Percentiles rank a stretch among this genome's conserved stretches.
phyloP scores from a whole-genome alignment of 441 rosid genomes.

The Erodium chrysanthum region DNA sequence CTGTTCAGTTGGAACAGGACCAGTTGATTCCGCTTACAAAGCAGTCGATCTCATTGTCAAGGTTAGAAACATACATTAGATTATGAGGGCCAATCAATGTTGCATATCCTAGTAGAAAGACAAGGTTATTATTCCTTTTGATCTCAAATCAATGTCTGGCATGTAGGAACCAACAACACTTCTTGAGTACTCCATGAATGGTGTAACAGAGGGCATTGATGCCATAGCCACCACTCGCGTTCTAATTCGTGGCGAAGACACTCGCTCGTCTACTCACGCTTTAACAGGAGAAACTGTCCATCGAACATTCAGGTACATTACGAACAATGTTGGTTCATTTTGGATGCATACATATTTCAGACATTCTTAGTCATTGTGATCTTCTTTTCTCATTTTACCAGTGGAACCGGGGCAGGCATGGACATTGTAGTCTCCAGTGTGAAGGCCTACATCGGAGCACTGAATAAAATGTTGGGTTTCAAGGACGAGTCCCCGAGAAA shows the following conservation, averaged over 20 bases:
- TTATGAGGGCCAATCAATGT: no score
- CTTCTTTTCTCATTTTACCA: slow-evolving; percentile 17
- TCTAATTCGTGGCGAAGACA: slow-evolving; percentile 50
- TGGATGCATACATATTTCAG: neutral
- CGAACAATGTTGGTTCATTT: neutral
- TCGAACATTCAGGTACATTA: slow-evolving; percentile 57
- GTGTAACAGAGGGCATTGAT: slow-evolving; percentile 86
- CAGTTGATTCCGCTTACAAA: slow-evolving; percentile 89
- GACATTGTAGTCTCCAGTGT: slow-evolving; percentile 88
- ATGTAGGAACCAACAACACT: slow-evolving; percentile 57
- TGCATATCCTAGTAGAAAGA: no score
- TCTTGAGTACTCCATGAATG: slow-evolving; percentile 71
- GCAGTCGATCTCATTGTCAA: slow-evolving; percentile 82
- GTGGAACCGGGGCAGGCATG: slow-evolving; percentile 84
- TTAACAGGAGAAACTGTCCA: slow-evolving; percentile 41
- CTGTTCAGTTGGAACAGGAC: slow-evolving; percentile 76
- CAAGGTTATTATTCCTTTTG: no score
- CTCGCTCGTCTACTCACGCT: slow-evolving; percentile 35
- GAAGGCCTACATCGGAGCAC: slow-evolving; percentile 75
- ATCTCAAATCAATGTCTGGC: neutral
- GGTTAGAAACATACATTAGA: slow-evolving; percentile 34
- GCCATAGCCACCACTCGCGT: slow-evolving; percentile 92
- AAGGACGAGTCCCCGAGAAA: slow-evolving; percentile 25
- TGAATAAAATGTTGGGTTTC: slow-evolving; percentile 77
- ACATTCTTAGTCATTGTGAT: neutral